A percentile compares a stretch with the other conserved stretches of the same genome.
Conservation (phyloP, 2,329 filamentous ascomycete species). For the Fusarium coicis region DNA sequence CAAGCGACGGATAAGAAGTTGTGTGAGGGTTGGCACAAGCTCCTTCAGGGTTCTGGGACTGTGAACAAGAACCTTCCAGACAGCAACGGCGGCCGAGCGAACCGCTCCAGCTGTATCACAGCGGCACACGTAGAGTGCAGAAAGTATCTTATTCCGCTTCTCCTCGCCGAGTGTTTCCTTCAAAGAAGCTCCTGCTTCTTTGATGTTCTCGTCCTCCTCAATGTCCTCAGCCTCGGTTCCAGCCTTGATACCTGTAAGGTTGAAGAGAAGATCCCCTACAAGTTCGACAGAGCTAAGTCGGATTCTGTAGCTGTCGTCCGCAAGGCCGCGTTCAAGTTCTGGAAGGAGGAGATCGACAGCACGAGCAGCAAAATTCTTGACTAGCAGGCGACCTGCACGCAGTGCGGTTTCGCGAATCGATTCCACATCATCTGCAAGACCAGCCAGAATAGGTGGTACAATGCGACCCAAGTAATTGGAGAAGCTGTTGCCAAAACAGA, state of each 20-base stretch:
- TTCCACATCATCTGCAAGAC: constrained; percentile 94
- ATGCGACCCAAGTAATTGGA: constrained; percentile 95
- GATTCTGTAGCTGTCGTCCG: constrained; percentile 98
- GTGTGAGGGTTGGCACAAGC: constrained; percentile 91
- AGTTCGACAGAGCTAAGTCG: constrained; percentile 98
- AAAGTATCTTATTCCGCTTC: constrained; percentile 95
- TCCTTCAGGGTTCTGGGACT: constrained; percentile 94
- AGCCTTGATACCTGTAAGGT: constrained; percentile 91
- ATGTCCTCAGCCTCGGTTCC: constrained; percentile 80
- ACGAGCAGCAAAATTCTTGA: constrained; percentile 97
- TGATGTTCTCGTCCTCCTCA: constrained; percentile 81
- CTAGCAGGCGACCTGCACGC: constrained; percentile 89
- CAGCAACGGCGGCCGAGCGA: constrained; percentile 86
- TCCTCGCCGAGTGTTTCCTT: constrained; percentile 95
- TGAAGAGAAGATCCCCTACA: constrained; percentile 96
- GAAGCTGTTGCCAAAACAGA: constrained; percentile 99
- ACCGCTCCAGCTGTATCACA: constrained; percentile 96
- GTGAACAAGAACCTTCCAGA: constrained; percentile 97
- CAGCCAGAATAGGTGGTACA: constrained; percentile 93
- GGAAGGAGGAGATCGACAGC: constrained; percentile 94
- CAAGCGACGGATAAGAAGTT: constrained; percentile 91
- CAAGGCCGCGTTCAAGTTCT: constrained; percentile 93
- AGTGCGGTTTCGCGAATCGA: constrained; percentile 97
- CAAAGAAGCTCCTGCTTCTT: constrained; percentile 91
- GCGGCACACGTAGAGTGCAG: constrained; percentile 96